Evolutionary conservation across 225 moss, liverwort and hornwort genomes (phyloP).

Genomic region (Pseudoscleropodium purum): DNA sequence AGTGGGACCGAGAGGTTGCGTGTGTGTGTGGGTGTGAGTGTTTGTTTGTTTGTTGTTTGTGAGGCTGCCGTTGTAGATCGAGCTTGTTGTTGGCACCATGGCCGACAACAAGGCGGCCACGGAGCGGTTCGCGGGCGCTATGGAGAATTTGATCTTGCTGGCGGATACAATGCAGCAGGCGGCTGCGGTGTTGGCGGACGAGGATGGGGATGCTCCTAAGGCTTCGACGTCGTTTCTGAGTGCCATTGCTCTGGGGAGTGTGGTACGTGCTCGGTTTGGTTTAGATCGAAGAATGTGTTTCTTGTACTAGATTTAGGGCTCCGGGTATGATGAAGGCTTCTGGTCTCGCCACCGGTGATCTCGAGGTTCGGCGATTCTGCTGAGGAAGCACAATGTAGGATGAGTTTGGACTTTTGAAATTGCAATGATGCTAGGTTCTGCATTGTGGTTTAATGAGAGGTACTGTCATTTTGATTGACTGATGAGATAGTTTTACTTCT

Average conservation of each 20-base stretch:
- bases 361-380: neutral
- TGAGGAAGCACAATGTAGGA: neutral
- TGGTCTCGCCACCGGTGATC: neutral
- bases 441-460: neutral
- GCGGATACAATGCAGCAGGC: constrained; percentile 96
- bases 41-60: neutral
- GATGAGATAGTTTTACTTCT: neutral
- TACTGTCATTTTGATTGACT: neutral
- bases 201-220: constrained; percentile 55
- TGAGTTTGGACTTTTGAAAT: neutral
- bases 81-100: constrained; percentile 16
- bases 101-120: constrained; percentile 31
- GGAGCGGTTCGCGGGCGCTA: constrained; percentile 43
- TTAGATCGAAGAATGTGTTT: neutral
- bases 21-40: neutral
- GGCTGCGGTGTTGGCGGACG: constrained; percentile 68
- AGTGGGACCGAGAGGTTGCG: neutral
- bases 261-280: constrained; percentile 38
- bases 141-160: constrained; percentile 89
- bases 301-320: constrained; percentile 7
- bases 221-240: constrained; percentile 55
- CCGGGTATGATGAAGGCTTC: neutral
- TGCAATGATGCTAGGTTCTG: neutral
- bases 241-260: constrained; percentile 66
- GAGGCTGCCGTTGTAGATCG: neutral